Evolutionary conservation across 192 early-diverging fungal species (phyloP).

Genomic region (Mycoemilia scoparia): DNA sequence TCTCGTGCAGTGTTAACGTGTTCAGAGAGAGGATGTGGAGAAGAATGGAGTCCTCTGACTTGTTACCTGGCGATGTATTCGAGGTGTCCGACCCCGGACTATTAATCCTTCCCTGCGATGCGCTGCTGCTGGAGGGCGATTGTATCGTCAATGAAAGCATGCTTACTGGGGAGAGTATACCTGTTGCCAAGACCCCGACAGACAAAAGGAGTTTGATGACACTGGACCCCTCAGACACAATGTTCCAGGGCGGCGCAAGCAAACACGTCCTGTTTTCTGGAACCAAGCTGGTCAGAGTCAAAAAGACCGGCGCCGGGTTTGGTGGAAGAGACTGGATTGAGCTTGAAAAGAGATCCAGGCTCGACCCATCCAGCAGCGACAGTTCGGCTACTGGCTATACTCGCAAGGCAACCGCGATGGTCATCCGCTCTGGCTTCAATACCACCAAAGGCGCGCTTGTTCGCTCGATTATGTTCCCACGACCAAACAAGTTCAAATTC

Average conservation of each 20-base stretch:
- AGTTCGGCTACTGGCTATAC: constrained; percentile 21
- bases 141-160: constrained; percentile 97
- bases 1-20: constrained; percentile 59
- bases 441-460: constrained; percentile 91
- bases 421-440: constrained; percentile 84
- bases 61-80: constrained; percentile 92
- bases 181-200: constrained; percentile 79
- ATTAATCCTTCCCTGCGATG: constrained; percentile 73
- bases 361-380: constrained; percentile 6
- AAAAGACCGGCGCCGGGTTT: constrained; percentile 21
- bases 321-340: constrained; percentile 23
- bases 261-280: constrained; percentile 83
- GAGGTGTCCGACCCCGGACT: constrained; percentile 49
- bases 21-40: constrained; percentile 41
- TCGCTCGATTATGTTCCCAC: constrained; percentile 90
- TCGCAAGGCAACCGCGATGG: constrained; percentile 60
- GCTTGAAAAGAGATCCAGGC: constrained; percentile 16
- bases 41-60: constrained; percentile 41
- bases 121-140: constrained; percentile 76
- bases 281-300: constrained; percentile 77
- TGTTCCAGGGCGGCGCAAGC: constrained; percentile 42
- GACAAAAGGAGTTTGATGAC: constrained; percentile 31
- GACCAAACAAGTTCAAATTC: constrained; percentile 90
- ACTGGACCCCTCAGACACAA: constrained; percentile 25
- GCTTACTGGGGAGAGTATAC: constrained; percentile 93